A percentile compares a stretch with the other conserved stretches of the same genome.
Evolutionary conservation across 371 early-diverging fungal species (phyloP).

Genomic region (Phascolomyces articulosus): DNA sequence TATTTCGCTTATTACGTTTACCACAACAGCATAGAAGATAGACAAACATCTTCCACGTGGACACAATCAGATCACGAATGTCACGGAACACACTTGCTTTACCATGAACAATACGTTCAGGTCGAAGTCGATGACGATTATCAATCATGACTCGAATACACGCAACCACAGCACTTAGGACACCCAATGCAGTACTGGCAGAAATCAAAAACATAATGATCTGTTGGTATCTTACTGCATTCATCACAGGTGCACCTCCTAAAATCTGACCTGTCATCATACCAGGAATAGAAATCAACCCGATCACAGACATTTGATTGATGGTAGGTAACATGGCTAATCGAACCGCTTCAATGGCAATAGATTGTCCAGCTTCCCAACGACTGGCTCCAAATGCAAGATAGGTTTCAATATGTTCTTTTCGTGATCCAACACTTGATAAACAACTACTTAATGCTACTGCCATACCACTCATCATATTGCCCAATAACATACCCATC

Average conservation of each 20-base stretch:
- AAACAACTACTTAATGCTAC: constrained; percentile 73
- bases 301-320: constrained; percentile 86
- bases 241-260: constrained; percentile 80
- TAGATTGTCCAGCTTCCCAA: constrained; percentile 82
- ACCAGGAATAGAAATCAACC: constrained; percentile 89
- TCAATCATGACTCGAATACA: constrained; percentile 65
- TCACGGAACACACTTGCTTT: constrained; percentile 32
- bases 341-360: constrained; percentile 75
- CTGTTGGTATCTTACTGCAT: constrained; percentile 82
- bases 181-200: constrained; percentile 69
- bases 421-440: constrained; percentile 53
- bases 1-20: background rate
- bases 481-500: constrained; percentile 86
- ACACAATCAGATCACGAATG: constrained; percentile 17
- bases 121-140: constrained; percentile 55
- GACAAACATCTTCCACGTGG: background rate
- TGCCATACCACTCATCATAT: constrained; percentile 83
- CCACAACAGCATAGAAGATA: background rate
- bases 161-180: constrained; percentile 60
- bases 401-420: constrained; percentile 69
- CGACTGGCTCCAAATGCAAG: constrained; percentile 84
- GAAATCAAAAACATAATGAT: constrained; percentile 86
- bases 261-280: constrained; percentile 93
- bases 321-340: constrained; percentile 83
- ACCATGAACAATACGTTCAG: constrained; percentile 55